These are phyloP conservation scores for Aspergillus ochraceus DNA, from an alignment of 2,329 filamentous ascomycete species.

Conservation along the genomic window DNA sequence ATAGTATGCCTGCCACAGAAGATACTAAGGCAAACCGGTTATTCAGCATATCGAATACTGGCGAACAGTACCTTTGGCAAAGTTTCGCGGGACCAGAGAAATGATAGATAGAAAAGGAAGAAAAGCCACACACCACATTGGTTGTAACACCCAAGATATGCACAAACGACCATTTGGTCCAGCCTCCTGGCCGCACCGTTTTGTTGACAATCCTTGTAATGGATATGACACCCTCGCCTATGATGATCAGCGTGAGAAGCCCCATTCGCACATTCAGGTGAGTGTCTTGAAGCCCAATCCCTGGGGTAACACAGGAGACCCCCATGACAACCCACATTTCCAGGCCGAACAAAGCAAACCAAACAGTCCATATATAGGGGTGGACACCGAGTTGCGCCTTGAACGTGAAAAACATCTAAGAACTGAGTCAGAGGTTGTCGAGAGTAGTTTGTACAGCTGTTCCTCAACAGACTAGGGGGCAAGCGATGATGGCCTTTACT, in stretches of 20 bases:
- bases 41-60: conserved; percentile 5
- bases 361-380: conserved; percentile 46
- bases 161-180: conserved; percentile 42
- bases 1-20: conserved; percentile 65
- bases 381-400: conserved; percentile 19
- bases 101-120: neutral
- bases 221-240: conserved; percentile 66
- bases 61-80: neutral
- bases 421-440: conserved; percentile 5
- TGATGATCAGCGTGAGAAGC: conserved; percentile 64
- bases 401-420: conserved; percentile 38
- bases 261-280: conserved; percentile 65
- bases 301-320: conserved; percentile 56
- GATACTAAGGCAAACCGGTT: conserved; percentile 35
- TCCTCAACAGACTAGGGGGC: neutral
- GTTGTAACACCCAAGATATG: conserved; percentile 40
- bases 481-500: conserved; percentile 6
- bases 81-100: neutral
- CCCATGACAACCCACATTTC: conserved; percentile 56
- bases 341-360: conserved; percentile 57
- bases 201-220: conserved; percentile 58
- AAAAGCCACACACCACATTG: conserved; percentile 32
- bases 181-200: conserved; percentile 41
- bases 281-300: conserved; percentile 62
- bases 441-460: neutral